Evolutionary conservation across 257 asterid genomes (phyloP).

Genomic region (Nicotiana tabacum): DNA sequence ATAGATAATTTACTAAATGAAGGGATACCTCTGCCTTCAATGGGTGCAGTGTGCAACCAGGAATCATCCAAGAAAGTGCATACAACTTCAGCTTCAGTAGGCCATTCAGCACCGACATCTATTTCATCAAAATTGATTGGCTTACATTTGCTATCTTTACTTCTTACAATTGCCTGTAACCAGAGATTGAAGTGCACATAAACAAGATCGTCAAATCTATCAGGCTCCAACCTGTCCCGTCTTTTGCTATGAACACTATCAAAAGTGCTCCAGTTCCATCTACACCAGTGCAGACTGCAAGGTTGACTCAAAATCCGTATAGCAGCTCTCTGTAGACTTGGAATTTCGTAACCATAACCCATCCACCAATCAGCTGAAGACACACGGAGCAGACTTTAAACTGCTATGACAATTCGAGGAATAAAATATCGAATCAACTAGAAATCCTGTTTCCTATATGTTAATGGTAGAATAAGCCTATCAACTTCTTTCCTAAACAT

Average conservation of each 20-base stretch:
- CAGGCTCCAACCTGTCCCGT: constrained; percentile 18
- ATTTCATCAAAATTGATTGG: constrained; percentile 33
- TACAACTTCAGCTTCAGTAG: constrained; percentile 28
- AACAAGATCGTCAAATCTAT: constrained; percentile 33
- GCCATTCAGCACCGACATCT: constrained; percentile 34
- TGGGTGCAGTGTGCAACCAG: constrained; percentile 20
- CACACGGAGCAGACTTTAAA: background rate
- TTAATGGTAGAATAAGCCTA: background rate
- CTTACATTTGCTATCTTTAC: constrained; percentile 19
- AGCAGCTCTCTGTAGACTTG: constrained; percentile 39
- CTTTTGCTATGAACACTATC: constrained; percentile 22
- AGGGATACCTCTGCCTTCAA: constrained; percentile 7
- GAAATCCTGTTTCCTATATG: background rate
- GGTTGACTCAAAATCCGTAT: constrained; percentile 40
- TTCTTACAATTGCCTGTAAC: constrained; percentile 31
- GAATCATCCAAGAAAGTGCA: constrained; percentile 23
- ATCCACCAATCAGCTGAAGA: constrained; percentile 49
- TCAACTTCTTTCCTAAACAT: background rate
- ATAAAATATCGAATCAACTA: background rate
- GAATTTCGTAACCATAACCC: constrained; percentile 41
- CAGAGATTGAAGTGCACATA: constrained; percentile 43
- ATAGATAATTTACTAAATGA: background rate
- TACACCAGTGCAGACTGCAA: constrained; percentile 42
- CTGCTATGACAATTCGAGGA: background rate
- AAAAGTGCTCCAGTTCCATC: constrained; percentile 44